A percentile compares a stretch with the other conserved stretches of the same genome.
phyloP scores from a whole-genome alignment of 2,329 filamentous ascomycete species.

The Paracoccidioides lutzii region DNA sequence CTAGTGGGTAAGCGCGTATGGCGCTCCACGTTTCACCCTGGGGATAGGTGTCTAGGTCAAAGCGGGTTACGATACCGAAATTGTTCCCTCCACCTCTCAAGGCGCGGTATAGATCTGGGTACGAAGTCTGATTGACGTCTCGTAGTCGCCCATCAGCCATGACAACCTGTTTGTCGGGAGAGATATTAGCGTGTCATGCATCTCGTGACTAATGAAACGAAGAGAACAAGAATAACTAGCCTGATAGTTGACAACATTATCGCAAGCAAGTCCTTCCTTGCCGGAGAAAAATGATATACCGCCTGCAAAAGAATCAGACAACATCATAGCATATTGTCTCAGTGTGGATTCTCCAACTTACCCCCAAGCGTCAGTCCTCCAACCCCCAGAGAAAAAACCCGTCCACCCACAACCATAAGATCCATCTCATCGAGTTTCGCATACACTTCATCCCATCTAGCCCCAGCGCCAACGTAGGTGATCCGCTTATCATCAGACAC shows the following conservation, averaged over 20 bases:
- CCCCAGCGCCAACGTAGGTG: constrained; percentile 19
- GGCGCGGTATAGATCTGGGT: constrained; percentile 39
- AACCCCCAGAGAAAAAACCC: constrained; percentile 20
- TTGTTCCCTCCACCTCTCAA: constrained; percentile 44
- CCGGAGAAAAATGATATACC: constrained; percentile 39
- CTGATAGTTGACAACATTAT: constrained; percentile 36
- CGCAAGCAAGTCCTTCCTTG: constrained; percentile 36
- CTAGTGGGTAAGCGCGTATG: background rate
- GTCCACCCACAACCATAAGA: constrained; percentile 19
- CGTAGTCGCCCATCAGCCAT: constrained; percentile 37
- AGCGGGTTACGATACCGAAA: constrained; percentile 26
- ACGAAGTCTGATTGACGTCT: constrained; percentile 27
- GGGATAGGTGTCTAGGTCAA: background rate
- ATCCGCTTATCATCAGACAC: constrained; percentile 17
- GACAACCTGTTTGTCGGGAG: constrained; percentile 15
- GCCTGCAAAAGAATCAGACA: background rate
- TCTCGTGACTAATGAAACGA: background rate
- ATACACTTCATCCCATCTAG: constrained; percentile 22
- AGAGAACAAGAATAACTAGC: constrained; percentile 20
- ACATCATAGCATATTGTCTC: background rate
- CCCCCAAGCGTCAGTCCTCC: constrained; percentile 27
- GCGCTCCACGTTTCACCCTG: background rate
- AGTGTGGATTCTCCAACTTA: background rate
- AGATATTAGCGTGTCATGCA: background rate
- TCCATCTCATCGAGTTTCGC: constrained; percentile 13